A percentile compares a stretch with the other conserved stretches of the same genome.
Conservation (phyloP, 495 filamentous ascomycete species). For the Aspergillus cristatus region DNA sequence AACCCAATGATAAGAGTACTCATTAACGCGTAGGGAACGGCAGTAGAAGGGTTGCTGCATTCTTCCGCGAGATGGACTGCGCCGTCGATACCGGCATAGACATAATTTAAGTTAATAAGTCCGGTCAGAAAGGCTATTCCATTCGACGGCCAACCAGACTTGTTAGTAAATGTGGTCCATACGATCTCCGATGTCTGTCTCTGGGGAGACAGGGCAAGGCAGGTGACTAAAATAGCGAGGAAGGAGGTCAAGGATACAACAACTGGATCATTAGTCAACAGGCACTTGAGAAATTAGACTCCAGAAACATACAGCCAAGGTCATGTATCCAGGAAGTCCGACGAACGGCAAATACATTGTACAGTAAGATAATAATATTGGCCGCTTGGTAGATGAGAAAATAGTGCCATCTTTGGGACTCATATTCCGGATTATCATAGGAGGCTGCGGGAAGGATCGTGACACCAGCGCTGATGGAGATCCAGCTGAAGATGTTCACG, state of each 20-base stretch:
- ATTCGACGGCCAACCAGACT: slow-evolving; percentile 19
- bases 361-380: slow-evolving; percentile 9
- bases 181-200: slow-evolving; percentile 14
- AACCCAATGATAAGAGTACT: slow-evolving; percentile 22
- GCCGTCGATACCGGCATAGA: slow-evolving; percentile 26
- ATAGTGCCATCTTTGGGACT: slow-evolving; percentile 14
- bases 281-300: background rate
- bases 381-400: slow-evolving; percentile 29
- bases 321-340: slow-evolving; percentile 15
- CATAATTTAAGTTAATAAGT: slow-evolving; percentile 18
- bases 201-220: slow-evolving; percentile 12
- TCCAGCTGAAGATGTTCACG: slow-evolving; percentile 12
- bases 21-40: slow-evolving; percentile 20
- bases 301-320: slow-evolving; percentile 7
- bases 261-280: slow-evolving; percentile 5
- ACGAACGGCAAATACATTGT: slow-evolving; percentile 11
- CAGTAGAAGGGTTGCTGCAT: slow-evolving; percentile 12
- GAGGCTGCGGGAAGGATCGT: slow-evolving; percentile 6
- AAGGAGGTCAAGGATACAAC: slow-evolving; percentile 11
- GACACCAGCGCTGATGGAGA: slow-evolving; percentile 9
- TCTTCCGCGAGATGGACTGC: slow-evolving; percentile 28
- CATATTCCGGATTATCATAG: slow-evolving; percentile 9
- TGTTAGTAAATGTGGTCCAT: slow-evolving; percentile 20
- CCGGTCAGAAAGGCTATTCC: slow-evolving; percentile 22
- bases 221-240: slow-evolving; percentile 15